Evolutionary conservation across 192 early-diverging fungal genomes (phyloP).

Genomic region (Phlyctochytrium planicorne): DNA sequence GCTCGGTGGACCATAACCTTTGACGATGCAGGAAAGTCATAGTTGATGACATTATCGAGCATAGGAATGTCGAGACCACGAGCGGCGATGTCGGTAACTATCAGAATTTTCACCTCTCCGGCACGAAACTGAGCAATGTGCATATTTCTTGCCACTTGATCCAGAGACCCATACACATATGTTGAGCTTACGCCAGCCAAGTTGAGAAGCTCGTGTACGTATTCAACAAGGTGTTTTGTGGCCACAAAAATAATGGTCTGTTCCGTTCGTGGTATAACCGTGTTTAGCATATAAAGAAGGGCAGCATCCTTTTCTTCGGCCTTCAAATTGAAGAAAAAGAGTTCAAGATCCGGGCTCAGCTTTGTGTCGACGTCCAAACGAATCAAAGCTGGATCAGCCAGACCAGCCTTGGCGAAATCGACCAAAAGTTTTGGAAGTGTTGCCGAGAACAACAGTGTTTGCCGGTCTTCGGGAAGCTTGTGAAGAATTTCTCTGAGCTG

Average conservation of each 20-base stretch:
- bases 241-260: slow-evolving; percentile 93
- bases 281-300: slow-evolving; percentile 77
- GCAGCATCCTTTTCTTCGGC: slow-evolving; percentile 88
- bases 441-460: slow-evolving; percentile 94
- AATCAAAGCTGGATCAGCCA: slow-evolving; percentile 89
- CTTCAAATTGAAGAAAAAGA: slow-evolving; percentile 88
- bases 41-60: slow-evolving; percentile 96
- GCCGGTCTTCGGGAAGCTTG: slow-evolving; percentile 78
- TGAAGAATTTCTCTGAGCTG: slow-evolving; percentile 91
- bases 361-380: slow-evolving; percentile 95
- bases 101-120: slow-evolving; percentile 73
- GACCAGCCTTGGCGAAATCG: slow-evolving; percentile 96
- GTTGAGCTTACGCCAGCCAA: slow-evolving; percentile 73
- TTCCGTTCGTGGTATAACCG: slow-evolving; percentile 65
- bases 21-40: slow-evolving; percentile 86
- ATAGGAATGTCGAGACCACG: slow-evolving; percentile 99
- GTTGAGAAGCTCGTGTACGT: slow-evolving; percentile 72
- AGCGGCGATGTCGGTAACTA: slow-evolving; percentile 98
- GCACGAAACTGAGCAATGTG: slow-evolving; percentile 83
- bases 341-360: slow-evolving; percentile 91
- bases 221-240: slow-evolving; percentile 99
- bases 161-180: slow-evolving; percentile 92
- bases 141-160: slow-evolving; percentile 85
- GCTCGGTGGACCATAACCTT: slow-evolving; percentile 98
- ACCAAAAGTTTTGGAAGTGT: slow-evolving; percentile 90